phyloP scores from a whole-genome alignment of 2,329 filamentous ascomycete species.

The Claviceps maximensis region DNA sequence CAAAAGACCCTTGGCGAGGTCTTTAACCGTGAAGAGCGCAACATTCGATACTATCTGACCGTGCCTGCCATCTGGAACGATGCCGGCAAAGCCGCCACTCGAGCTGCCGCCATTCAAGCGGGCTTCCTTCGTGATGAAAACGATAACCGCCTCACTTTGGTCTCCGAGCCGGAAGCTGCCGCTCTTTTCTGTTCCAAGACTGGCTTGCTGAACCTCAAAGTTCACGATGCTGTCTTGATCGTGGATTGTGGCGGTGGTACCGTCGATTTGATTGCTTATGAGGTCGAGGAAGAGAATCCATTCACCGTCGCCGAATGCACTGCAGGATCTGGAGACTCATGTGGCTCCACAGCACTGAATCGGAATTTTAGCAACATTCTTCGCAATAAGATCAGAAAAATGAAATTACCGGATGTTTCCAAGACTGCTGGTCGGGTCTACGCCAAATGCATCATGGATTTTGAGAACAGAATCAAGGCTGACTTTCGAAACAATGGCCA shows the following conservation, averaged over 20 bases:
- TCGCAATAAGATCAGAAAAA: slow-evolving; percentile 94
- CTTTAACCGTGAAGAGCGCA: slow-evolving; percentile 94
- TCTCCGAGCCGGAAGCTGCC: slow-evolving; percentile 93
- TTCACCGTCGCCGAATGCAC: slow-evolving; percentile 97
- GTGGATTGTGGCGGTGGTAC: slow-evolving; percentile 98
- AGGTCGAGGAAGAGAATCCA: slow-evolving; percentile 93
- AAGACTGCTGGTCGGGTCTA: slow-evolving; percentile 97
- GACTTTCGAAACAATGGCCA: slow-evolving; percentile 99
- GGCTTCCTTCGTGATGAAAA: slow-evolving; percentile 96
- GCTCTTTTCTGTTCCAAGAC: slow-evolving; percentile 98
- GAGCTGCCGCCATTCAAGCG: slow-evolving; percentile 90
- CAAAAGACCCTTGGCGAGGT: slow-evolving; percentile 96
- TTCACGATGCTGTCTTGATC: slow-evolving; percentile 96
- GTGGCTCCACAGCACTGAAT: slow-evolving; percentile 95
- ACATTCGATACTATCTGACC: slow-evolving; percentile 94
- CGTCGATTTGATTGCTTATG: slow-evolving; percentile 96
- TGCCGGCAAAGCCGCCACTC: slow-evolving; percentile 90
- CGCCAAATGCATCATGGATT: slow-evolving; percentile 99
- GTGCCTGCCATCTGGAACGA: slow-evolving; percentile 99
- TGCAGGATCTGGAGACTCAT: slow-evolving; percentile 91
- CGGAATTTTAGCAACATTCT: slow-evolving; percentile 97
- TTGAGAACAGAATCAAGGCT: slow-evolving; percentile 98
- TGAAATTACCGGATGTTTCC: slow-evolving; percentile 95
- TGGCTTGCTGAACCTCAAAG: slow-evolving; percentile 86
- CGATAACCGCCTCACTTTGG: slow-evolving; percentile 85